These are phyloP conservation scores for Volvariella surrecta DNA, from an alignment of 1,284 basidiomycete species.

Conservation along the genomic window DNA sequence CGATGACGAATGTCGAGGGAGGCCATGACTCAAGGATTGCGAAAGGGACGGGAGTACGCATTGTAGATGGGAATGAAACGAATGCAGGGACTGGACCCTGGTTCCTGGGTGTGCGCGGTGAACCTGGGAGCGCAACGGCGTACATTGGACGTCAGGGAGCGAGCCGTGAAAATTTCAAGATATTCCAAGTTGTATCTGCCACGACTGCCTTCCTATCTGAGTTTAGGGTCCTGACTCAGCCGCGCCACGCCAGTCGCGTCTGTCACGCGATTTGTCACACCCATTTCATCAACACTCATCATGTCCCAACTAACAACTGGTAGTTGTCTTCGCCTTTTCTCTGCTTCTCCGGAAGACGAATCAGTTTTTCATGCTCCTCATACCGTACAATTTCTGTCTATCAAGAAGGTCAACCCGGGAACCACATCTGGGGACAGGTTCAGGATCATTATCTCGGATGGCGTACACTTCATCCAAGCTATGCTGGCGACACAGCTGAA, in stretches of 20 bases:
- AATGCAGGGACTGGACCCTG: no score
- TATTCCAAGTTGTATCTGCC: no score
- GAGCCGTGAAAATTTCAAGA: no score
- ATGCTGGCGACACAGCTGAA: slow-evolving; percentile 97
- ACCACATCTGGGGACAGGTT: slow-evolving; percentile 37
- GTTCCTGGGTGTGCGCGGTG: no score
- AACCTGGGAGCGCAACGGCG: no score
- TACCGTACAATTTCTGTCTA: slow-evolving; percentile 72
- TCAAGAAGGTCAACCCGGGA: slow-evolving; percentile 64
- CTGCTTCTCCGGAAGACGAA: slow-evolving; percentile 38
- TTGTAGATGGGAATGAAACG: no score
- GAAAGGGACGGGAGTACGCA: no score
- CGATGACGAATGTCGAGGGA: no score
- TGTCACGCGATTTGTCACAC: slow-evolving; percentile 14
- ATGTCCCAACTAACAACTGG: slow-evolving; percentile 50
- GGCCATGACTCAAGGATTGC: no score
- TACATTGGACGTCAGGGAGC: no score
- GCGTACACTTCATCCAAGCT: slow-evolving; percentile 76
- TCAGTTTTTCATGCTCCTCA: slow-evolving; percentile 50
- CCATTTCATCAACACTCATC: slow-evolving; percentile 10
- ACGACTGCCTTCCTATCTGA: background rate
- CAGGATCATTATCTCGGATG: slow-evolving; percentile 76
- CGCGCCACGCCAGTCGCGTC: slow-evolving; percentile 8
- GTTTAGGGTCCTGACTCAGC: background rate
- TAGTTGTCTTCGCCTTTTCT: slow-evolving; percentile 42